These are phyloP conservation scores for Leishmania mexicana DNA, from an alignment of 208 protist genomes.

Conservation along the genomic window DNA sequence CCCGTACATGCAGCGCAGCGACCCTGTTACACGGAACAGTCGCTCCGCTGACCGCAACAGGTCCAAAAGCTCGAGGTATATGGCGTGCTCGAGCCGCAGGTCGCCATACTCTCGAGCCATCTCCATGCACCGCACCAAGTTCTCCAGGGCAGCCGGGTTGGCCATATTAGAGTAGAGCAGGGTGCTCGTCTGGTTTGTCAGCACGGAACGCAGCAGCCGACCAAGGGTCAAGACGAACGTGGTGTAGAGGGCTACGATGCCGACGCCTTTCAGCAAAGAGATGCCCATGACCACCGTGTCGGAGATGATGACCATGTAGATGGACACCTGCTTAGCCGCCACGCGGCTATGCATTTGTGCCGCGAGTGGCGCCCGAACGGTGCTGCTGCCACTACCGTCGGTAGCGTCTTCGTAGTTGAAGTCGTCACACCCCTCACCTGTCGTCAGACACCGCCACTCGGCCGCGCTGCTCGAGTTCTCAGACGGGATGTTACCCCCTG, in stretches of 20 bases:
- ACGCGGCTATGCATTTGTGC: neutral
- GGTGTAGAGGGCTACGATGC: constrained; percentile 83
- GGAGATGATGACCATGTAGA: constrained; percentile 68
- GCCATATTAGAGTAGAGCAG: constrained; percentile 60
- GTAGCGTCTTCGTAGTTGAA: constrained; percentile 55
- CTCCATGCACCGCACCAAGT: constrained; percentile 60
- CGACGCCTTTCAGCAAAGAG: constrained; percentile 61
- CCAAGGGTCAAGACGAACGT: constrained; percentile 85
- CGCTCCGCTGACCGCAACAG: constrained; percentile 70
- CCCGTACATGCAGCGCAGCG: constrained; percentile 29
- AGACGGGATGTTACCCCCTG: constrained; percentile 55
- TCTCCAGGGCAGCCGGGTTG: constrained; percentile 52
- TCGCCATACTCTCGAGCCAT: constrained; percentile 60
- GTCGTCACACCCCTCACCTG: constrained; percentile 30
- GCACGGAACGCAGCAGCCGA: constrained; percentile 58
- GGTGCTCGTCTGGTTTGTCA: constrained; percentile 52
- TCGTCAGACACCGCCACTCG: constrained; percentile 57
- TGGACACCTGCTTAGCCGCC: constrained; percentile 7
- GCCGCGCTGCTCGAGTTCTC: constrained; percentile 31
- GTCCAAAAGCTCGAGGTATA: constrained; percentile 80
- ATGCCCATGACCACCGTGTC: constrained; percentile 55
- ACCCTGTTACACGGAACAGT: constrained; percentile 64
- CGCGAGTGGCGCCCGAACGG: neutral
- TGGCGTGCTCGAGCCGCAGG: constrained; percentile 71
- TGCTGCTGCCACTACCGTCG: neutral